Base-by-base conservation (phyloP, 371 early-diverging fungal genomes). In the Rhizopus delemar region DNA sequence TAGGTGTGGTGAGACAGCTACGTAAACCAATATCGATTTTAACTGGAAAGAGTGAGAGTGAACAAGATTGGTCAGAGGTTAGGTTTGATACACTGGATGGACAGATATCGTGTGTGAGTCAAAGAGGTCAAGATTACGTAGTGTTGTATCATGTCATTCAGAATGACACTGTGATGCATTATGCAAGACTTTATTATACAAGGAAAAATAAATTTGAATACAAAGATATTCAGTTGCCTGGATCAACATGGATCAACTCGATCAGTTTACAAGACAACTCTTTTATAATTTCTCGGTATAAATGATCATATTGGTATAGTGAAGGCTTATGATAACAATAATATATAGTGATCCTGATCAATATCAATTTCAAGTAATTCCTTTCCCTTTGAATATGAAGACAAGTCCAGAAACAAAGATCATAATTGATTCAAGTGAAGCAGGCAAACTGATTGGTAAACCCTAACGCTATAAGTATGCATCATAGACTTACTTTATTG, bases 201-300 rank as follows among this genome's bases (percentile, higher is more conserved):
- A 33, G 45, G n/a, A 32, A 43, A 3, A 13, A 41, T 22, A 34
- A 36, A 3, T 73, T 73, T 43, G 58, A 70, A 43, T 75, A 71
- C 57, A 78, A 73, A 51, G 76, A 79, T 60, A 49, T 74, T 7
- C 15, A 57, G 15, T 56, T 79, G 48, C 79, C 74, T 33, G 79
- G 79, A 0, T 61, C 69, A 9, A 75, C 69, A 0, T 75, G 74
- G 74, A 65, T 75, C 16, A 41, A 69, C 13, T 15, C 68, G 8
- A 69, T 79, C 22, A 66, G 69, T 7, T 45, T 79, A 9, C 73
- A 79, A 54, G 39, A 66, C 0, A 53, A 69, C 32, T 60, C 65
- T 1, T 54, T 79, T 7, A 31, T 79, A 5, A 73, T 72, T 60
- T 63, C 76, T 12, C 63, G 78, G 78, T 73, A 75, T 59, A 34